Base-by-base conservation (phyloP, 768 basidiomycete species). In the Plicaturopsis crispa region DNA sequence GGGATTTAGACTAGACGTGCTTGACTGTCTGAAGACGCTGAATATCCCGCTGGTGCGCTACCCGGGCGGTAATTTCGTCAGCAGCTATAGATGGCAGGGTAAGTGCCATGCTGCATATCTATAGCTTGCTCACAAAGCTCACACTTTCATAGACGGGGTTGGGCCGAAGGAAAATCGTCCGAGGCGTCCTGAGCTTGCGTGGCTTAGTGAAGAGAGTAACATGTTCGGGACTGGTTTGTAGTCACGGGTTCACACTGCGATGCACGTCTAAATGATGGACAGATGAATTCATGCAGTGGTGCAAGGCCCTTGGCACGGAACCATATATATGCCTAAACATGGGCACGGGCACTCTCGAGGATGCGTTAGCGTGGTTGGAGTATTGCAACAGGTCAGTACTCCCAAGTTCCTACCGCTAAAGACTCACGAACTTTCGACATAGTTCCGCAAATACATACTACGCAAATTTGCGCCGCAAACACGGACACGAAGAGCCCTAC, bases 321-420 rank as follows among this genome's bases (percentile, higher is more conserved):
- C 78, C 77, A 1, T 78, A 67, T 49, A 68, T 80, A 33, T 73
- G 75, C 45, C 48, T 78, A 20, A 78, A 78, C 52, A 78, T 79
- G 77, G 78, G 76, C 4, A 78, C 75, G 0, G 76, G 78, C 4
- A 76, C 73, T 0, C 59, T 75, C 6, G 73, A 76, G 40, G 76
- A 78, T 30, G 76, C 76, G 0, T 54, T 80, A 17, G 68, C 64
- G 5, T 78, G 73, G 76, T 40, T 79, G 12, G 78, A 80, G 43
- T 80, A 79, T 52, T 78, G 76, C 50, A 79, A 79, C 42, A 70
- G 73, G 65, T 62, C 24, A 20, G 11, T 16, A 7, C 18, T n/a
- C 36, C 18, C 20, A 28, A 8, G 8, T 28, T 28, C 14, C 14
- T 28, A 28, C 14, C 14, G 10, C 14, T 28, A 28, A 28, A 28